Evolutionary conservation across 2,329 filamentous ascomycete genomes (phyloP).

Genomic region (Albifimbria verrucaria): DNA sequence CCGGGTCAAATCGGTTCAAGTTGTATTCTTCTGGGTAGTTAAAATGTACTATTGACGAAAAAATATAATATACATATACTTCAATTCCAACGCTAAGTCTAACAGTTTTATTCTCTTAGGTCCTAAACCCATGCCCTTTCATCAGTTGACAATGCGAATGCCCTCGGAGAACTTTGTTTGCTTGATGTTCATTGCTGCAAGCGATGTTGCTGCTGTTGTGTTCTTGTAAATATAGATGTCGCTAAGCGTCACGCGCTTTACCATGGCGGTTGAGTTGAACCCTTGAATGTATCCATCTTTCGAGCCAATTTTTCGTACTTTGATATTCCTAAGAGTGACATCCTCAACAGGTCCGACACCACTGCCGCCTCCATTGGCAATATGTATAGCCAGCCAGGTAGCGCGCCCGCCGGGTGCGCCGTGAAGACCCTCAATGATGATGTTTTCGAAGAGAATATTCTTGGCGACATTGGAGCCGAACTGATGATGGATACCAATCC

Average conservation of each 20-base stretch:
- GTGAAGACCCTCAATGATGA: slow-evolving; percentile 1
- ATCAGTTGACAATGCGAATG: not conserved
- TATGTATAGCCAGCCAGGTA: not conserved
- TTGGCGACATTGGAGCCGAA: not conserved
- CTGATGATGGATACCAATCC: slow-evolving; percentile 1
- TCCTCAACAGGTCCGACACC: slow-evolving; percentile 2
- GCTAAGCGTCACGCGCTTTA: not conserved
- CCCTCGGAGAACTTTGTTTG: slow-evolving; percentile 2
- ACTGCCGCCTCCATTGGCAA: not conserved
- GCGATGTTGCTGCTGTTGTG: slow-evolving; percentile 1
- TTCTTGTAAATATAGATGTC: slow-evolving; percentile 1
- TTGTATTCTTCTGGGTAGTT: no score
- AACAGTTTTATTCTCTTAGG: no score
- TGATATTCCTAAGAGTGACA: slow-evolving; percentile 1
- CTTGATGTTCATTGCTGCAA: slow-evolving; percentile 1
- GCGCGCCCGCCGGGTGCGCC: not conserved
- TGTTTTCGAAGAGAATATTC: slow-evolving; percentile 2
- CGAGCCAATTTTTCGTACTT: not conserved
- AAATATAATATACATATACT: no score
- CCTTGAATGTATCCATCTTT: not conserved
- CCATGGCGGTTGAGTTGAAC: not conserved
- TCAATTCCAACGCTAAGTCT: no score
- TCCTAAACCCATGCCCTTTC: not conserved
- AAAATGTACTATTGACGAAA: no score
- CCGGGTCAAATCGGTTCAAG: no score